These are phyloP conservation scores for Aureobasidium sp. DNA, from an alignment of 2,329 filamentous ascomycete species.

Conservation along the genomic window DNA sequence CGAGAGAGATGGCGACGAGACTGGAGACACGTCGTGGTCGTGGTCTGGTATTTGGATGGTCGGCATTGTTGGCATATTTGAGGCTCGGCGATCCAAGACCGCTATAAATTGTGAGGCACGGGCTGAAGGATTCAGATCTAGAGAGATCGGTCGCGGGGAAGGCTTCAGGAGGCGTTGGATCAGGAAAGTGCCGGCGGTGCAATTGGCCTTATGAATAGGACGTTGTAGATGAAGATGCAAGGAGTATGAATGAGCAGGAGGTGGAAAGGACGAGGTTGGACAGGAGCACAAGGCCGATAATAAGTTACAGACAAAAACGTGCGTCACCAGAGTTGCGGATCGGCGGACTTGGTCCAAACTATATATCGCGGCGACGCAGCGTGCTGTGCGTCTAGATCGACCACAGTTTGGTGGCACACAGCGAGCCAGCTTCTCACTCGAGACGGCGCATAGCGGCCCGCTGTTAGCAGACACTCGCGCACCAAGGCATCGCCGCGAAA, in stretches of 20 bases:
- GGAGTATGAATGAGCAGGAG: not conserved
- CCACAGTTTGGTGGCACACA: not conserved
- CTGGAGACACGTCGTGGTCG: constrained; percentile 13
- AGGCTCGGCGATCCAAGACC: constrained; percentile 7
- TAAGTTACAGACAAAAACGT: constrained; percentile 11
- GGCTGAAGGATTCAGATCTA: constrained; percentile 11
- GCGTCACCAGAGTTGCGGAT: constrained; percentile 8
- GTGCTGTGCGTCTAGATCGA: constrained; percentile 12
- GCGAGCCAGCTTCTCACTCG: not conserved
- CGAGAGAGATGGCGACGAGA: constrained; percentile 13
- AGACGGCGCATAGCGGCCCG: constrained; percentile 11
- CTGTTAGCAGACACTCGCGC: not conserved
- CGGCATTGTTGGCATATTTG: not conserved
- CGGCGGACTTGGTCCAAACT: not conserved
- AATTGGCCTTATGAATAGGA: not conserved
- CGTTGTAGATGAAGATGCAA: not conserved
- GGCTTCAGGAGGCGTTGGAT: not conserved
- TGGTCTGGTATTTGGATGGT: not conserved
- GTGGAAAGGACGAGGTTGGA: not conserved
- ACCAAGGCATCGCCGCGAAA: not conserved
- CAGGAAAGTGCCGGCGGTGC: not conserved
- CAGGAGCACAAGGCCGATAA: constrained; percentile 12
- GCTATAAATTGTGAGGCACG: constrained; percentile 4
- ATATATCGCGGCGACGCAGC: not conserved
- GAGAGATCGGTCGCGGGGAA: constrained; percentile 4